phyloP scores from a whole-genome alignment of 495 filamentous ascomycete genomes.

The Penicillium chermesinum region DNA sequence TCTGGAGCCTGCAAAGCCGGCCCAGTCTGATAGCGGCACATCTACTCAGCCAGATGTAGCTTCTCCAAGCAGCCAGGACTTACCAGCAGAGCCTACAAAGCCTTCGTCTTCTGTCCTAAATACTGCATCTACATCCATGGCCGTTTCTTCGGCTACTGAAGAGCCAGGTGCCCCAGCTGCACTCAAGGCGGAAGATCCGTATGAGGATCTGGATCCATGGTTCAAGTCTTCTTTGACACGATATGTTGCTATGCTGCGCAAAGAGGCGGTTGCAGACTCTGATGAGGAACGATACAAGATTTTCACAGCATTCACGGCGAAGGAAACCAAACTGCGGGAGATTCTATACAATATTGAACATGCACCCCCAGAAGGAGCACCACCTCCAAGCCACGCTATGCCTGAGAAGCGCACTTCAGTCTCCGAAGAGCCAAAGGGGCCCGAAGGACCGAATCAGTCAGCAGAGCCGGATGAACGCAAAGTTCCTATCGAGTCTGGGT shows the following conservation, averaged over 20 bases:
- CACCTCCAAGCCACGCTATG: not conserved
- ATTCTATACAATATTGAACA: slow-evolving; percentile 49
- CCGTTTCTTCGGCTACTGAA: slow-evolving; percentile 1
- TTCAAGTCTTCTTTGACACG: slow-evolving; percentile 48
- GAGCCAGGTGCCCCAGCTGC: not conserved
- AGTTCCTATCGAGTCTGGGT: slow-evolving; percentile 27
- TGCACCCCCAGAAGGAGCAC: slow-evolving; percentile 14
- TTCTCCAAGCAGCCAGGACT: slow-evolving; percentile 4
- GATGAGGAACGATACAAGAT: slow-evolving; percentile 48
- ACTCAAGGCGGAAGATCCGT: slow-evolving; percentile 31
- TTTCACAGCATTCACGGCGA: slow-evolving; percentile 46
- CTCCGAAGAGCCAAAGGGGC: slow-evolving; percentile 3
- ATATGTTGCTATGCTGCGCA: slow-evolving; percentile 49
- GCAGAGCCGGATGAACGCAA: slow-evolving; percentile 10
- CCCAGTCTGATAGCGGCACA: slow-evolving; percentile 2
- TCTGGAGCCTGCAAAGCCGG: slow-evolving; percentile 17
- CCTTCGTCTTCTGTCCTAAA: slow-evolving; percentile 4
- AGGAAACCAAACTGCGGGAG: slow-evolving; percentile 49
- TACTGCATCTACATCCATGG: not conserved
- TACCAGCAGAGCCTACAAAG: slow-evolving; percentile 12
- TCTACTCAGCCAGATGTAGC: slow-evolving; percentile 3
- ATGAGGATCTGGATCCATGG: slow-evolving; percentile 50
- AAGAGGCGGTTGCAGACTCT: slow-evolving; percentile 46
- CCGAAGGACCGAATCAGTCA: slow-evolving; percentile 6
- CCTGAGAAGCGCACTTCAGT: not conserved